Percentiles rank a stretch among this genome's conserved stretches.
Evolutionary conservation across 2,329 filamentous ascomycete species (phyloP).

Genomic region (Talaromyces sp.): DNA sequence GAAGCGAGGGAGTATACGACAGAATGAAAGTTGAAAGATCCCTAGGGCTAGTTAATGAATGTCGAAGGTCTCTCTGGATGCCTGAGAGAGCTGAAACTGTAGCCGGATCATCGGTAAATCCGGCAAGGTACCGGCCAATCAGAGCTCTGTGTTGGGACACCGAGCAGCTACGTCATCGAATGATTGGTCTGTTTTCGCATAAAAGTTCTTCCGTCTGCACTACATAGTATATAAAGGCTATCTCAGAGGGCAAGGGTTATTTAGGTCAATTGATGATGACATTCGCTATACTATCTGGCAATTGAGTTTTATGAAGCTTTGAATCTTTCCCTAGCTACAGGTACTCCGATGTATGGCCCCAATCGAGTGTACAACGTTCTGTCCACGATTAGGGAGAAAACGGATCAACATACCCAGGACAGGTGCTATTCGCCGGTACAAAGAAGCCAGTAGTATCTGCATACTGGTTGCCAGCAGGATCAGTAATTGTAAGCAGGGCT

Average conservation of each 20-base stretch:
- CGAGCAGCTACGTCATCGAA: neutral
- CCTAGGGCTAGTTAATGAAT: neutral
- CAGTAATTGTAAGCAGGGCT: neutral
- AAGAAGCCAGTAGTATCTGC: conserved; percentile 10
- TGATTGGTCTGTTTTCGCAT: neutral
- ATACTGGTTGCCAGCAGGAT: neutral
- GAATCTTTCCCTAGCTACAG: neutral
- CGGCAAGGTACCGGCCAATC: neutral
- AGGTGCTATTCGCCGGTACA: conserved; percentile 13
- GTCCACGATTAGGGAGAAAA: conserved; percentile 7
- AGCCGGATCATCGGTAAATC: conserved; percentile 6
- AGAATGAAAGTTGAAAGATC: neutral
- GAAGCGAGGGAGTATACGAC: neutral
- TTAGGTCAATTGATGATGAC: neutral
- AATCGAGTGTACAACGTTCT: neutral
- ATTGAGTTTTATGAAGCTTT: too few relatives aligned
- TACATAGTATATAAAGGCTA: neutral
- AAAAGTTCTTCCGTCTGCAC: neutral
- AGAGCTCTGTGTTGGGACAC: neutral
- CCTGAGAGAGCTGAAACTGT: neutral
- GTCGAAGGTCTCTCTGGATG: neutral
- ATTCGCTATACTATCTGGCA: neutral
- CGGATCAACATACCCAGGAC: conserved; percentile 6
- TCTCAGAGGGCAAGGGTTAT: neutral
- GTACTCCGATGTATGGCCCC: neutral